A percentile compares a stretch with the other conserved stretches of the same genome.
These are phyloP conservation scores for Starmera quercuum DNA, from an alignment of 805 yeast genomes.

Conservation along the genomic window DNA sequence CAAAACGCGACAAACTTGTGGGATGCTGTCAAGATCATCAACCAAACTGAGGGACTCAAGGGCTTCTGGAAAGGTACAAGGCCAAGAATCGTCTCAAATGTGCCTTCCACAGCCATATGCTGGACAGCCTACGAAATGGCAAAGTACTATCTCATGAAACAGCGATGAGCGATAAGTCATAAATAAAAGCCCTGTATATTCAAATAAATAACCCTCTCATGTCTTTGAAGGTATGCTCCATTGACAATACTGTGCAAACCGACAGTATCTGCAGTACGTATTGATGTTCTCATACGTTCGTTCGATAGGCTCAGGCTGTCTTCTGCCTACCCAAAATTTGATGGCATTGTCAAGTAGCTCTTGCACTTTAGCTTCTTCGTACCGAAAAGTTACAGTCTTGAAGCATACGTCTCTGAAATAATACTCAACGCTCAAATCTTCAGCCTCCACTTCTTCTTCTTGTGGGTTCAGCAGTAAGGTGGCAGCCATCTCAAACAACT, in stretches of 20 bases:
- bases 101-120: constrained; percentile 93
- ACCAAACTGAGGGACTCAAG: constrained; percentile 43
- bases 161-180: background rate
- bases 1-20: constrained; percentile 55
- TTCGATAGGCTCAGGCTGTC: constrained; percentile 38
- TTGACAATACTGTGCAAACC: constrained; percentile 35
- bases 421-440: constrained; percentile 39
- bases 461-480: constrained; percentile 25
- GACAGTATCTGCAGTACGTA: constrained; percentile 47
- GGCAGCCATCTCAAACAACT: constrained; percentile 29
- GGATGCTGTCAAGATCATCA: constrained; percentile 66
- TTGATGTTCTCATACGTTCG: constrained; percentile 25
- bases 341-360: constrained; percentile 26
- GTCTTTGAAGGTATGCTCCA: constrained; percentile 24
- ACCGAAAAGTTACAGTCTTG: constrained; percentile 30
- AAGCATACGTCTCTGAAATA: constrained; percentile 38
- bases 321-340: constrained; percentile 51
- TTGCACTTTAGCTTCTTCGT: constrained; percentile 24
- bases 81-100: constrained; percentile 86
- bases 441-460: background rate
- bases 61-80: constrained; percentile 81
- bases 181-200: background rate
- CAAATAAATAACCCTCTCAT: background rate
- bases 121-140: constrained; percentile 99
- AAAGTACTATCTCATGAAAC: constrained; percentile 35